phyloP scores from a whole-genome alignment of 2,329 filamentous ascomycete genomes.

The Clonostachys sp. region DNA sequence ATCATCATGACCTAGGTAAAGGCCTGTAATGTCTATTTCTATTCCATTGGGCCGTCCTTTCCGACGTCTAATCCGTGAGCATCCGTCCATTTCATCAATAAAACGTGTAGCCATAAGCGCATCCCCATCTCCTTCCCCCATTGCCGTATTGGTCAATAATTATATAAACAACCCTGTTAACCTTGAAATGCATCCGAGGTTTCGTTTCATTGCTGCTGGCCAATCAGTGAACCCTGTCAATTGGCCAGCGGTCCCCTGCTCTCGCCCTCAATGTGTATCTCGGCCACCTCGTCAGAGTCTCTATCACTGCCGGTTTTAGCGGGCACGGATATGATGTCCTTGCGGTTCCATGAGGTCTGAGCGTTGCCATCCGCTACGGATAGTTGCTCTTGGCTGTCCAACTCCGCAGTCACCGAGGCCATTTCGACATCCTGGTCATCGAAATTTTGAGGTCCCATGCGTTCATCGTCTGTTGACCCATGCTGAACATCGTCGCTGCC shows the following conservation, averaged over 20 bases:
- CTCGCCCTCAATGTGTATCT: constrained; percentile 43
- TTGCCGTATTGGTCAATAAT: too few species aligned
- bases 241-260: not conserved
- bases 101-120: too few species aligned
- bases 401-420: constrained; percentile 8
- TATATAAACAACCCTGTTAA: too few species aligned
- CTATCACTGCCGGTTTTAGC: constrained; percentile 24
- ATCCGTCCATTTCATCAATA: too few species aligned
- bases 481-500: constrained; percentile 38
- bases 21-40: too few species aligned
- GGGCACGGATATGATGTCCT: constrained; percentile 32
- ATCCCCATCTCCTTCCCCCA: too few species aligned
- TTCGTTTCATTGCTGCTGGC: too few species aligned
- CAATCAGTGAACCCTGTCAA: too few species aligned
- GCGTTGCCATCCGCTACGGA: not conserved
- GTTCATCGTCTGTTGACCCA: constrained; percentile 30
- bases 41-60: too few species aligned
- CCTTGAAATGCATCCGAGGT: too few species aligned
- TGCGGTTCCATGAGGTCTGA: not conserved
- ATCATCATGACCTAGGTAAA: too few species aligned
- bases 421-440: constrained; percentile 14
- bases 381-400: not conserved
- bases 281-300: constrained; percentile 39
- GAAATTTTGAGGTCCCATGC: not conserved
- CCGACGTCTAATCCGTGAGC: not conserved